Conservation (phyloP, 1,284 basidiomycete genomes). For the Ceratobasidium sp. region DNA sequence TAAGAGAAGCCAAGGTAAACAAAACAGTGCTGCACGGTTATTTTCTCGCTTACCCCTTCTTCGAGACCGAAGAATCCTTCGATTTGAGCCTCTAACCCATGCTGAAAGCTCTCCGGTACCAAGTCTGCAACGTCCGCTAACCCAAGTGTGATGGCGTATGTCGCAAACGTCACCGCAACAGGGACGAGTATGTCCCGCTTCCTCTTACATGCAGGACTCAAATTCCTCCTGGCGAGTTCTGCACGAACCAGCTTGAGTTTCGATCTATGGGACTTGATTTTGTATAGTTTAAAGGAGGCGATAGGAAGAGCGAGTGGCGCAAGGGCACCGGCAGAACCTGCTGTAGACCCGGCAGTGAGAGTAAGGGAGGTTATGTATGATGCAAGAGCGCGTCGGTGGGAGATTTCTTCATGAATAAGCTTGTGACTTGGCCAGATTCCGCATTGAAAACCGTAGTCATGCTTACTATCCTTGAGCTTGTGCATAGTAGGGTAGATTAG, state of each 20-base stretch:
- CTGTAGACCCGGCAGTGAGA: slow-evolving; percentile 32
- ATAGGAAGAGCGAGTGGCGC: slow-evolving; percentile 35
- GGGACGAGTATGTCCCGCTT: slow-evolving; percentile 30
- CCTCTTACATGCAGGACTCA: slow-evolving; percentile 27
- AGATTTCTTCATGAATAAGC: slow-evolving; percentile 35
- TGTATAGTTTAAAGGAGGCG: slow-evolving; percentile 39
- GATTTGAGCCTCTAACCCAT: not conserved
- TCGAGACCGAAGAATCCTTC: slow-evolving; percentile 17
- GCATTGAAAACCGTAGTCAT: not conserved
- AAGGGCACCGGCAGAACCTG: not conserved
- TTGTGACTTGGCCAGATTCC: slow-evolving; percentile 9
- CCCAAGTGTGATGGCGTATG: slow-evolving; percentile 35
- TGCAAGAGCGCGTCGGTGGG: slow-evolving; percentile 33
- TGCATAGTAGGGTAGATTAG: not conserved
- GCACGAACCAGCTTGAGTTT: slow-evolving; percentile 33
- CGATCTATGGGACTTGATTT: slow-evolving; percentile 28
- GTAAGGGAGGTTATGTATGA: slow-evolving; percentile 36
- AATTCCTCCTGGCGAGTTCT: slow-evolving; percentile 15
- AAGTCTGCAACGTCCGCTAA: slow-evolving; percentile 38
- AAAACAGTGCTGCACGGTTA: not conserved
- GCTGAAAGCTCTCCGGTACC: slow-evolving; percentile 28
- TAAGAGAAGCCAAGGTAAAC: not conserved
- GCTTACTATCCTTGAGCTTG: not conserved
- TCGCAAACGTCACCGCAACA: slow-evolving; percentile 24
- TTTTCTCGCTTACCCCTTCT: slow-evolving; percentile 4